Conservation (phyloP, 805 yeast species). For the Cyberlindnera saturnus region DNA sequence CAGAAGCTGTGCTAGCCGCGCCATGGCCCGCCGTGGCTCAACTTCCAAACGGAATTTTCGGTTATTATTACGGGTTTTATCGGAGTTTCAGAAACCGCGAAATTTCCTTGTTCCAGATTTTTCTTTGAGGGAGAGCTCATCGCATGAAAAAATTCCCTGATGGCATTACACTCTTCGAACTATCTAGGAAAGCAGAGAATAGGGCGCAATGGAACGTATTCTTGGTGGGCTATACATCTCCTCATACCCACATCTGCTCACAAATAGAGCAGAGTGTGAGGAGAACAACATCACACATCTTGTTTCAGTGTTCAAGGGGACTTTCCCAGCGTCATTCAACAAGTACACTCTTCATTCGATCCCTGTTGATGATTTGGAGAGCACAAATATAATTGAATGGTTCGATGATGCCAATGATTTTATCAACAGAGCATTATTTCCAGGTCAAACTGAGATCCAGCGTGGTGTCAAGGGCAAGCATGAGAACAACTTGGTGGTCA, state of each 20-base stretch:
- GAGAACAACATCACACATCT: conserved; percentile 62
- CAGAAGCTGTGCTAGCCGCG: no score
- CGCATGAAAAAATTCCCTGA: no score
- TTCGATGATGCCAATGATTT: conserved; percentile 59
- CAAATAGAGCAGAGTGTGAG: conserved; percentile 43
- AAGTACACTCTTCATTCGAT: conserved; percentile 53
- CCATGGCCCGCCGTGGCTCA: no score
- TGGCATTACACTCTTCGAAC: neutral
- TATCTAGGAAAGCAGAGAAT: neutral
- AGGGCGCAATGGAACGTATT: conserved; percentile 39
- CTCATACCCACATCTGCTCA: conserved; percentile 57
- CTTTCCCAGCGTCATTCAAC: conserved; percentile 46
- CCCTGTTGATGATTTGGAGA: conserved; percentile 65
- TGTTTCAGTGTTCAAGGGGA: conserved; percentile 62
- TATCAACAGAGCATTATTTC: conserved; percentile 58
- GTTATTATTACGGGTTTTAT: no score
- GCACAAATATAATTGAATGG: conserved; percentile 56
- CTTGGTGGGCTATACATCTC: conserved; percentile 79
- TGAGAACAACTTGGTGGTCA: conserved; percentile 47
- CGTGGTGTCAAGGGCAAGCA: conserved; percentile 28
- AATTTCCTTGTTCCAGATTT: no score
- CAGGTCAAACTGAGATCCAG: conserved; percentile 27
- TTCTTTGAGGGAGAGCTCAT: no score
- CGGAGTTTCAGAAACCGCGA: no score
- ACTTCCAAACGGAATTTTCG: no score